Evolutionary conservation across 305 asterid species (phyloP).

Genomic region (Fraxinus baroniana): DNA sequence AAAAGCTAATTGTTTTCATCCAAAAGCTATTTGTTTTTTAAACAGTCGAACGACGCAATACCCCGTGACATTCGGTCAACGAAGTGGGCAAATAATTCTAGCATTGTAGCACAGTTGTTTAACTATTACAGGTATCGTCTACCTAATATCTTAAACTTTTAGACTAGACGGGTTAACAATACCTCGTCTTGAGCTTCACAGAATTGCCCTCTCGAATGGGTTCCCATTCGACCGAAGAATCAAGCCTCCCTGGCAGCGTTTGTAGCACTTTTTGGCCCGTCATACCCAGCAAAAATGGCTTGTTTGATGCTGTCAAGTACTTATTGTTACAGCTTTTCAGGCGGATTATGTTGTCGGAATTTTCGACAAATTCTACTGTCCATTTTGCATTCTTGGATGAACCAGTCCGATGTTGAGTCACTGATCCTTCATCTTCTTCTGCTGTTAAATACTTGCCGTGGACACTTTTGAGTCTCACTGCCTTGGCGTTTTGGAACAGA

Average conservation of each 20-base stretch:
- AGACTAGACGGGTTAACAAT: not conserved
- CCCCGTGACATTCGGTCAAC: too few species aligned
- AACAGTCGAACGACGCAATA: too few species aligned
- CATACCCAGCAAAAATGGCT: constrained; percentile 28
- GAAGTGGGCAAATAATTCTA: too few species aligned
- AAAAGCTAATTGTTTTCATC: too few species aligned
- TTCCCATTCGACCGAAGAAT: constrained; percentile 76
- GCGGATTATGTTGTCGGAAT: constrained; percentile 17
- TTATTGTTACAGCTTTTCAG: constrained; percentile 23
- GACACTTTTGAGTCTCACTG: constrained; percentile 22
- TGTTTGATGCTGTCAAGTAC: constrained; percentile 29
- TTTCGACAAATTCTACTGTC: constrained; percentile 20
- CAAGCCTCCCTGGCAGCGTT: constrained; percentile 36
- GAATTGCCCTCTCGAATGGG: constrained; percentile 50
- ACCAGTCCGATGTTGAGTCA: constrained; percentile 25
- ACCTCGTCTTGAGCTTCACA: constrained; percentile 54
- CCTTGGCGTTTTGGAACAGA: constrained; percentile 24
- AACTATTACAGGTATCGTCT: not conserved
- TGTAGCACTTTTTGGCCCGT: constrained; percentile 29
- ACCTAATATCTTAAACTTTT: not conserved
- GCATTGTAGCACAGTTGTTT: too few species aligned
- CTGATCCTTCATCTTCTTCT: constrained; percentile 30
- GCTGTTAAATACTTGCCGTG: constrained; percentile 30
- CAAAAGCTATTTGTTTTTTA: too few species aligned
- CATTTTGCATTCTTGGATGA: constrained; percentile 28